These are phyloP conservation scores for Microglena sp. DNA, from an alignment of 139 green algal genomes.

Conservation along the genomic window DNA sequence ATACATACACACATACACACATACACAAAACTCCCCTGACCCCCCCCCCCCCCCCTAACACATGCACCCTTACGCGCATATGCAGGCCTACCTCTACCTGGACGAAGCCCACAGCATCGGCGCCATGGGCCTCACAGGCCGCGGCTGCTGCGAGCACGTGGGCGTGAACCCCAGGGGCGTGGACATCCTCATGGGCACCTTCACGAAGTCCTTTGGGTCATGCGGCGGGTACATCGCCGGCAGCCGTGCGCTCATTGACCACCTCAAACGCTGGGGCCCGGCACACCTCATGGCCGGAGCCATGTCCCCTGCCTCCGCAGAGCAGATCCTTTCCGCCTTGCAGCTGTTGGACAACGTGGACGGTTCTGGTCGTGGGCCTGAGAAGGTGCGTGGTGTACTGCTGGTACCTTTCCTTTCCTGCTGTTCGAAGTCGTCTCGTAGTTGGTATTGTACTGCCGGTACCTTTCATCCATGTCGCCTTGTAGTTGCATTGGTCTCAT, in stretches of 20 bases:
- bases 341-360: constrained; percentile 61
- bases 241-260: constrained; percentile 55
- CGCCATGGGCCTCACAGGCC: constrained; percentile 60
- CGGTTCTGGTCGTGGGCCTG: constrained; percentile 20
- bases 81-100: constrained; percentile 87
- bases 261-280: constrained; percentile 57
- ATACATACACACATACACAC: too few species aligned
- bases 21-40: too few species aligned
- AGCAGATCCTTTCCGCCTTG: constrained; percentile 70
- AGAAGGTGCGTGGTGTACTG: constrained; percentile 19
- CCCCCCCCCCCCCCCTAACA: background rate
- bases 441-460: too few species aligned
- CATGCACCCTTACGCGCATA: background rate
- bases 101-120: constrained; percentile 99
- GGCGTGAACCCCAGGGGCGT: constrained; percentile 82
- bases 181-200: constrained; percentile 99
- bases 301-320: constrained; percentile 73
- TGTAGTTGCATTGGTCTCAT: constrained; percentile 74
- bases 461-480: too few species aligned
- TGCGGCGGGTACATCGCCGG: constrained; percentile 89
- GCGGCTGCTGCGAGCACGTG: constrained; percentile 67
- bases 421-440: too few species aligned
- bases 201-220: constrained; percentile 98
- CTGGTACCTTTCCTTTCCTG: too few species aligned
- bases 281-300: constrained; percentile 74